Base-by-base conservation (phyloP, 2,329 filamentous ascomycete species). In the Beauveria rudraprayagi region DNA sequence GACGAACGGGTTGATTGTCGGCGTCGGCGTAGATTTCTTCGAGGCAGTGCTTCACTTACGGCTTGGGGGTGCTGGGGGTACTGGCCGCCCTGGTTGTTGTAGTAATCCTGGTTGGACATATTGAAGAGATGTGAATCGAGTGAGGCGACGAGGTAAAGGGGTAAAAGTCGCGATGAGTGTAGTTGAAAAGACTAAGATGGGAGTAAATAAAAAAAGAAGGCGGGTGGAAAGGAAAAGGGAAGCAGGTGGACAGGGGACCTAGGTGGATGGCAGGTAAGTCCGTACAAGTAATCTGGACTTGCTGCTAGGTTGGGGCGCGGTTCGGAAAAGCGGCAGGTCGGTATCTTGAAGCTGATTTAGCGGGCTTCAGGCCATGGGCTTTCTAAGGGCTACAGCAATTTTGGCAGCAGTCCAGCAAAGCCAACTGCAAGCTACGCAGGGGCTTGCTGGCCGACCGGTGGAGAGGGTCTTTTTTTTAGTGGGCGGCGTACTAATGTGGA, bases 81-180 rank as follows among this genome's bases (percentile, higher is more conserved):
- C 57, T 67, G 66, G 62, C 66, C 66, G 26, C 67, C 69, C 43
- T 70, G 70, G 56, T 70, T 68, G 62, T 72, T 67, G 68, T 77
- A 77, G 70, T 77, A 77, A 40, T 77, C 75, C 63, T 76, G 70
- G 67, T 69, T 74, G 55, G 75, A 73, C 75, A 77, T 77, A 62
- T 44, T 67, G 63, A 34, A 56, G 37, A 43, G 34, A 43, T 28
- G 14, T 30, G 26, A 37, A 9, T 34, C 11, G 41, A 44, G 3
- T 44, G 22, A 47, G 17, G 26, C 22, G 19, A 37, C 14, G 46
- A 43, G 41, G 57, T 37, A 60, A 8, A 26, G 47, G 19, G 7
- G 28, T 0, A 19, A 51, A 37, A 17, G 34, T 26, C 43, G 43
- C 9, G 22, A 37, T 40, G 14, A 37, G 34, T 37, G 34, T 34